Base-by-base conservation (phyloP, 768 basidiomycete genomes). In the Podaxis sp. region DNA sequence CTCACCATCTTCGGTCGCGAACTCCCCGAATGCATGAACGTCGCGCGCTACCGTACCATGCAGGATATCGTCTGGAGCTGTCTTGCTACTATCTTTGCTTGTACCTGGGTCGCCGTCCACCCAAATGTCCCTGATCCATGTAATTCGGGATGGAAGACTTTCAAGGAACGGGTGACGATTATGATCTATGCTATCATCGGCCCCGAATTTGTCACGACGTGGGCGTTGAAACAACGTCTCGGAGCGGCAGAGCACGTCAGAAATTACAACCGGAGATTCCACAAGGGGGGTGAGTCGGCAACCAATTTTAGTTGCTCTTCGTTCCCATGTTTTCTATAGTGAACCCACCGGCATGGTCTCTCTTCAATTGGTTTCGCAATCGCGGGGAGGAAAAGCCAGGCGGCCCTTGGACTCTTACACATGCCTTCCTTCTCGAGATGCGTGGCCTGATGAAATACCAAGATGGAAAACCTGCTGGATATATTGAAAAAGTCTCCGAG, bases 401-500 rank as follows among this genome's bases (percentile, higher is more conserved):
- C 3, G 42, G 42, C 13, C 15, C 15, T 44, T 65, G 64, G 64
- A 65, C 64, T 9, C 24, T 63, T 57, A 63, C 53, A 2, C 64
- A 65, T 24, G 64, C 5, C 8, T 63, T 62, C 42, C 57, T 63
- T 46, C 17, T 63, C 5, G 38, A 57, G 39, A 63, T 57, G 64
- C 54, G 48, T 0, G 64, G 61, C 17, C 42, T 65, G 17, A 30
- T 65, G 19, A 2, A 44, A 4, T 26, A 46, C 40, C 3, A 15
- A 5, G 19, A n/a, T 33, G 52, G 17, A 4, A n/a, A 33, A 33
- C 33, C 17, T 5, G 4, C 6, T 6, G 56, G 46, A 1, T 24
- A 54, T 8, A 11, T 38, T 19, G 40, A 19, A 8, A 0, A 26
- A 12, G 4, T 28, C 26, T 40, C 49, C 0, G 26, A 63, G 4